A percentile compares a stretch with the other conserved stretches of the same genome.
Conservation (phyloP, 2,329 filamentous ascomycete genomes). For the Trichoderma arundinaceum region DNA sequence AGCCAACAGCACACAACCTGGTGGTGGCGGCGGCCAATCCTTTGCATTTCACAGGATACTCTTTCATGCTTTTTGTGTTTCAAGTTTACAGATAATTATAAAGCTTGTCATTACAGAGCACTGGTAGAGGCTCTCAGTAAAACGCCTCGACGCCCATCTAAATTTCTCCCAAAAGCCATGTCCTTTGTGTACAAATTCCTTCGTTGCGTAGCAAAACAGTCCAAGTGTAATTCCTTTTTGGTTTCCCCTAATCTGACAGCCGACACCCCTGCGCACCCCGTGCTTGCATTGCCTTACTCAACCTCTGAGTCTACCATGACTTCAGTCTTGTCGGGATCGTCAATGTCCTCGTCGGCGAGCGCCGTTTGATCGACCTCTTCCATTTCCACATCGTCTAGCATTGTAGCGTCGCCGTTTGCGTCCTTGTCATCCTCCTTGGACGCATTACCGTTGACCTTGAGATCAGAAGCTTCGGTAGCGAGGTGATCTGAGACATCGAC, state of each 20-base stretch:
- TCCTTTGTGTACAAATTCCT: slow-evolving; percentile 46
- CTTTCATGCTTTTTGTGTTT: not conserved
- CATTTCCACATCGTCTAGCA: slow-evolving; percentile 59
- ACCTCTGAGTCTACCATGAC: slow-evolving; percentile 46
- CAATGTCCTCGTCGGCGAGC: slow-evolving; percentile 53
- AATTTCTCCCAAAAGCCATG: slow-evolving; percentile 46
- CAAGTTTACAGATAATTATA: not conserved
- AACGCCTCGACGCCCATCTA: slow-evolving; percentile 39
- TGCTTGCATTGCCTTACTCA: slow-evolving; percentile 36
- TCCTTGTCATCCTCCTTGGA: slow-evolving; percentile 37
- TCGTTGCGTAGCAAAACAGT: slow-evolving; percentile 59
- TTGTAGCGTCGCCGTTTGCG: slow-evolving; percentile 51
- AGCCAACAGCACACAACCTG: not conserved
- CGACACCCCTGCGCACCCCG: not conserved
- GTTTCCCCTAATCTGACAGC: not conserved
- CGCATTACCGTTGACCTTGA: slow-evolving; percentile 26
- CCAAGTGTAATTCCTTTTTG: slow-evolving; percentile 41
- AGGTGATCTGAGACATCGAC: slow-evolving; percentile 38
- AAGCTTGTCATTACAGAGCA: slow-evolving; percentile 23
- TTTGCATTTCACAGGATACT: too few relatives aligned
- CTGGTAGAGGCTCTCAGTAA: slow-evolving; percentile 6
- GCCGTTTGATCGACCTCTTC: slow-evolving; percentile 53
- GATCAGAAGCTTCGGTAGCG: slow-evolving; percentile 5
- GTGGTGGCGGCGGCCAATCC: too few relatives aligned
- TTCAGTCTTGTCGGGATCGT: slow-evolving; percentile 50